Evolutionary conservation across 768 basidiomycete genomes (phyloP).

Genomic region (Daedaleopsis sinensis): DNA sequence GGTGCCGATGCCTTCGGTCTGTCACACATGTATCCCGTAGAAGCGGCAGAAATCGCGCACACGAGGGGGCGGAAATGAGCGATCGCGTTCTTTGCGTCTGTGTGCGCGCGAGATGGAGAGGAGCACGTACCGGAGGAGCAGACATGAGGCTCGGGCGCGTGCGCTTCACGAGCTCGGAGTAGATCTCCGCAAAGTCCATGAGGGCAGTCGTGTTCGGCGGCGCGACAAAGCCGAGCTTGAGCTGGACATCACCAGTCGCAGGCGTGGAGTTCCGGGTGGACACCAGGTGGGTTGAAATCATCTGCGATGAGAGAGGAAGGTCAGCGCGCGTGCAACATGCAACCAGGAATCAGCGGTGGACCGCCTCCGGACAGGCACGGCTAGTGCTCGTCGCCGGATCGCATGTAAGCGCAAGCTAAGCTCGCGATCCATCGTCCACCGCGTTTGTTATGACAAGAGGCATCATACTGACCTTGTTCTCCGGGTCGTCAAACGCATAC

Average conservation of each 20-base stretch:
- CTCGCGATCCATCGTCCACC: no score
- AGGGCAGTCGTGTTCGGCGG: constrained; percentile 44
- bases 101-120: neutral
- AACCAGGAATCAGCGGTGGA: no score
- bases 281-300: constrained; percentile 48
- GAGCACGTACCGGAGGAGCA: constrained; percentile 68
- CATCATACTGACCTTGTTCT: constrained; percentile 52
- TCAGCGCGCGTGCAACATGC: constrained; percentile 26
- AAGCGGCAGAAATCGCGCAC: neutral
- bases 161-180: constrained; percentile 62
- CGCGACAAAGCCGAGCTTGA: constrained; percentile 63
- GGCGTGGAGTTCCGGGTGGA: constrained; percentile 48
- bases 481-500: constrained; percentile 59
- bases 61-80: neutral
- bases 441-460: neutral
- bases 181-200: constrained; percentile 64
- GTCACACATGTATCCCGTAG: neutral
- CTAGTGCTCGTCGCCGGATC: no score
- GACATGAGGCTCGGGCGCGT: constrained; percentile 71
- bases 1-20: constrained; percentile 90
- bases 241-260: constrained; percentile 55
- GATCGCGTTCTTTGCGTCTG: neutral
- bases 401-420: no score
- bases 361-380: no score
- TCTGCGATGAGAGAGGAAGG: constrained; percentile 36